Evolutionary conservation across 768 basidiomycete genomes (phyloP).

Genomic region (Leccinum imitatum): DNA sequence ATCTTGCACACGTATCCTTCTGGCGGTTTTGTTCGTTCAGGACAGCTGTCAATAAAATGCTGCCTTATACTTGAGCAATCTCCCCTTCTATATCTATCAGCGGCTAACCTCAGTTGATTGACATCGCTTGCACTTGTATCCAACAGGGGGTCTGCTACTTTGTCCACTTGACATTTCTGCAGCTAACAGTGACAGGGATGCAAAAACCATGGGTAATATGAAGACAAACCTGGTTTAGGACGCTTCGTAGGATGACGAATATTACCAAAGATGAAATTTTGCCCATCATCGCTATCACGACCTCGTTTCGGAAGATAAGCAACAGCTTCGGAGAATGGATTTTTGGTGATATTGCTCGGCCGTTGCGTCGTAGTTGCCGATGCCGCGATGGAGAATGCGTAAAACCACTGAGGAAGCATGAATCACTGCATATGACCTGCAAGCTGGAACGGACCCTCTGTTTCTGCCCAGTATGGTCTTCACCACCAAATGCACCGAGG

Average conservation of each 20-base stretch:
- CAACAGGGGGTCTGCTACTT: conserved; percentile 59
- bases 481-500: conserved; percentile 83
- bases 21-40: conserved; percentile 71
- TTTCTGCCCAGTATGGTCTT: conserved; percentile 63
- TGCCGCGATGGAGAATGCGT: conserved; percentile 86
- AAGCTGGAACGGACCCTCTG: conserved; percentile 63
- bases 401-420: conserved; percentile 76
- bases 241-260: conserved; percentile 59
- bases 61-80: conserved; percentile 28
- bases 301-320: conserved; percentile 51
- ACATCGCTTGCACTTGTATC: conserved; percentile 78
- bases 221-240: conserved; percentile 48
- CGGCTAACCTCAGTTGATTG: conserved; percentile 65
- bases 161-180: conserved; percentile 36
- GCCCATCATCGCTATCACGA: conserved; percentile 44
- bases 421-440: conserved; percentile 6
- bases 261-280: conserved; percentile 72
- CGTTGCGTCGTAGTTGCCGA: conserved; percentile 39
- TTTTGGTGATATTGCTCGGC: conserved; percentile 66
- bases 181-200: neutral
- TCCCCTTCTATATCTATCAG: neutral
- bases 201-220: neutral
- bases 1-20: conserved; percentile 88
- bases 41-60: conserved; percentile 80
- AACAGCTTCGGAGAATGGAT: conserved; percentile 57